phyloP scores from a whole-genome alignment of 2,329 filamentous ascomycete species.

The Penicillium fuscoglaucum region DNA sequence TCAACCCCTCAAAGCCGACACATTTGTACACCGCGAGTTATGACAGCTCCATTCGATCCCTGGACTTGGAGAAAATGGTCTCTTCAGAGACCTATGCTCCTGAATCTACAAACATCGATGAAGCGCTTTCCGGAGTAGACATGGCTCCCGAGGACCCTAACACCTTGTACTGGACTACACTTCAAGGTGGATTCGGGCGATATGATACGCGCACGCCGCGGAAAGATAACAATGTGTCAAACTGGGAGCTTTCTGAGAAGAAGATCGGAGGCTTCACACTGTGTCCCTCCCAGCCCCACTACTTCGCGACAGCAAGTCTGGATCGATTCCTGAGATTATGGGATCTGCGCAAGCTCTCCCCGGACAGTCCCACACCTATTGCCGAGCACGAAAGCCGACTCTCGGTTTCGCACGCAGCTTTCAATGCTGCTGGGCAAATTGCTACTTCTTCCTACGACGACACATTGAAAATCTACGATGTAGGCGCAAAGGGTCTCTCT shows the following conservation, averaged over 20 bases:
- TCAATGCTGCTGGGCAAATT: conserved; percentile 79
- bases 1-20: conserved; percentile 71
- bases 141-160: conserved; percentile 70
- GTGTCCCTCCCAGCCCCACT: conserved; percentile 75
- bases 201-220: conserved; percentile 70
- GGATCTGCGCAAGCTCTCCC: conserved; percentile 77
- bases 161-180: conserved; percentile 80
- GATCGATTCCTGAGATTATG: conserved; percentile 89
- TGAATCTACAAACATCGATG: conserved; percentile 65
- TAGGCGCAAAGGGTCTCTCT: conserved; percentile 57
- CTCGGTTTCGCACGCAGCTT: conserved; percentile 89
- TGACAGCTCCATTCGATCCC: conserved; percentile 83
- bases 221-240: conserved; percentile 56
- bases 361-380: conserved; percentile 65
- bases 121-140: conserved; percentile 81
- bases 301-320: conserved; percentile 84
- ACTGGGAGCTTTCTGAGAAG: conserved; percentile 79
- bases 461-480: conserved; percentile 88
- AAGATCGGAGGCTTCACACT: conserved; percentile 95
- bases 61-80: conserved; percentile 78
- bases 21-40: conserved; percentile 84
- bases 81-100: conserved; percentile 83
- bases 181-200: conserved; percentile 76
- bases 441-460: conserved; percentile 95
- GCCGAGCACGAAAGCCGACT: conserved; percentile 80